Conservation (phyloP, 1,284 basidiomycete species). For the Agroathelia rolfsii region DNA sequence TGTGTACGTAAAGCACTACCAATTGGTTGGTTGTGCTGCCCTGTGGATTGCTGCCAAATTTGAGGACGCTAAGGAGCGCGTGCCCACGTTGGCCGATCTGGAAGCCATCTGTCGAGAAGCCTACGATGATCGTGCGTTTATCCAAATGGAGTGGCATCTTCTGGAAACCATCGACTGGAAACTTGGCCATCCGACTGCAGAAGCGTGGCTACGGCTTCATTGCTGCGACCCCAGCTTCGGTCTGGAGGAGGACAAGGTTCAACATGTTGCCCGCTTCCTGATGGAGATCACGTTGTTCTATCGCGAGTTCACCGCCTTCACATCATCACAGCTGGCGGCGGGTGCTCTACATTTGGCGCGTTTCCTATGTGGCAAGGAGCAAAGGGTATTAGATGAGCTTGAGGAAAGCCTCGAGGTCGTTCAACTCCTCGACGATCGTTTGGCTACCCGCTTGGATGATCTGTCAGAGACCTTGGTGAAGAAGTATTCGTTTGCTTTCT, state of each 20-base stretch:
- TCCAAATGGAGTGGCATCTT: conserved; percentile 97
- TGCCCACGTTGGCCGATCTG: conserved; percentile 90
- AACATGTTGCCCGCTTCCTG: conserved; percentile 91
- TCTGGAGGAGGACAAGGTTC: conserved; percentile 82
- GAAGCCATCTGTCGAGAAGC: conserved; percentile 91
- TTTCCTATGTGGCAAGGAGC: conserved; percentile 72
- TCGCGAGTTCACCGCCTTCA: conserved; percentile 84
- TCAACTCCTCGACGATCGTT: conserved; percentile 75
- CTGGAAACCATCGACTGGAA: conserved; percentile 94
- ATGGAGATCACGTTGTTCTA: conserved; percentile 99
- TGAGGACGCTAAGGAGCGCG: conserved; percentile 97
- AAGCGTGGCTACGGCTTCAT: conserved; percentile 87
- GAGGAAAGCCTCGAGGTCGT: conserved; percentile 72
- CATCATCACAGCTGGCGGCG: conserved; percentile 79
- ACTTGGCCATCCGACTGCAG: conserved; percentile 95
- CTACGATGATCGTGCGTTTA: conserved; percentile 93
- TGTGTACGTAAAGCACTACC: conserved; percentile 98
- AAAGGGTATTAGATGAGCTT: conserved; percentile 72
- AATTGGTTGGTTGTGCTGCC: conserved; percentile 96
- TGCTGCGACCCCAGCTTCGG: conserved; percentile 60
- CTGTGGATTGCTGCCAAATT: conserved; percentile 99
- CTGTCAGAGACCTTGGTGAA: conserved; percentile 91
- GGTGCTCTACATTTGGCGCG: conserved; percentile 86
- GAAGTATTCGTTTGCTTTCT: conserved; percentile 95
- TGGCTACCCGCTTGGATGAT: conserved; percentile 79